A percentile compares a stretch with the other conserved stretches of the same genome.
Conservation (phyloP, 2,329 filamentous ascomycete genomes). For the Beauveria pseudobassiana region DNA sequence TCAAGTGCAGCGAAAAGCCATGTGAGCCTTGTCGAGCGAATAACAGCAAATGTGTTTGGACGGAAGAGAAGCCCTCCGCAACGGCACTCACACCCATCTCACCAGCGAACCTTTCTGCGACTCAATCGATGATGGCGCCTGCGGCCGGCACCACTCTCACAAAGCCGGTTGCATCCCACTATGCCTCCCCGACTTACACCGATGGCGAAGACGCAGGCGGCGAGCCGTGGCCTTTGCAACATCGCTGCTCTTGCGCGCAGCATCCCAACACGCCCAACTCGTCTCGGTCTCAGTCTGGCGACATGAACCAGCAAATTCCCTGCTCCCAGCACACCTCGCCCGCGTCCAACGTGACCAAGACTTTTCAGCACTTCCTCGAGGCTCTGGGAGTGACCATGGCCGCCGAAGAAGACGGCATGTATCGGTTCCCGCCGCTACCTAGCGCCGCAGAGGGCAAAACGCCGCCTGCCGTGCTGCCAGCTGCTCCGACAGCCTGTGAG, state of each 20-base stretch:
- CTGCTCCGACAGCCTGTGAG: not conserved
- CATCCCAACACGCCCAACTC: not conserved
- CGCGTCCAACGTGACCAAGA: not conserved
- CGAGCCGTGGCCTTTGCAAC: not conserved
- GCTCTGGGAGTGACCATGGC: not conserved
- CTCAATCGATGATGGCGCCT: not conserved
- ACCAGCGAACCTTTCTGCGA: not conserved
- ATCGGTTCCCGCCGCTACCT: not conserved
- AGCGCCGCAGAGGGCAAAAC: not conserved
- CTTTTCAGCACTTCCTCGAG: not conserved
- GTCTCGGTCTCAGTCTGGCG: not conserved
- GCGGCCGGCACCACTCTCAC: not conserved
- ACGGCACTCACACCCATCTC: not conserved
- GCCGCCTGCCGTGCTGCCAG: not conserved
- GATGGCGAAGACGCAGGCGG: not conserved
- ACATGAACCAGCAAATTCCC: not conserved
- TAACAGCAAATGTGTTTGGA: not conserved
- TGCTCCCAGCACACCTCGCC: not conserved
- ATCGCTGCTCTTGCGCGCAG: not conserved
- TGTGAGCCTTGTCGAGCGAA: not conserved
- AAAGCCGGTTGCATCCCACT: not conserved
- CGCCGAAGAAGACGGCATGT: not conserved
- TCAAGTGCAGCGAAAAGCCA: not conserved
- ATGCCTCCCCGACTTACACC: not conserved
- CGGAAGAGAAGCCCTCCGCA: not conserved